Conservation (phyloP, 2,329 filamentous ascomycete genomes). For the Fusarium continuum region DNA sequence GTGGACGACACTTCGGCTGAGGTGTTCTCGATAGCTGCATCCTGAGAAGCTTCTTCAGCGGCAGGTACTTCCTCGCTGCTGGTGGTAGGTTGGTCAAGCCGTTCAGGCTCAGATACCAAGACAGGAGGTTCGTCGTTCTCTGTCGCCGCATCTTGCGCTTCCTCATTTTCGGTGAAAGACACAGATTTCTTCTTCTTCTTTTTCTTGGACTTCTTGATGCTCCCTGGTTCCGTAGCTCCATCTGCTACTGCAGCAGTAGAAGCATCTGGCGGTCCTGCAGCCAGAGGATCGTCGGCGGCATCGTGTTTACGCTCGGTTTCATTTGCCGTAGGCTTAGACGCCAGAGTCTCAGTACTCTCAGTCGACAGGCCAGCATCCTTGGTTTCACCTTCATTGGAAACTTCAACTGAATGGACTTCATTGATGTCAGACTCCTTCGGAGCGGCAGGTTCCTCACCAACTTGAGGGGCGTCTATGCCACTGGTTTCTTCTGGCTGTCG, state of each 20-base stretch:
- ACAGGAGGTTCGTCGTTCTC: constrained; percentile 17
- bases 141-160: background rate
- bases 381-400: background rate
- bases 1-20: background rate
- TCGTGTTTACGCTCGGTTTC: background rate
- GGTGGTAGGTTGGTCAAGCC: background rate
- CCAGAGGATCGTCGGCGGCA: background rate
- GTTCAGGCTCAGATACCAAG: constrained; percentile 17
- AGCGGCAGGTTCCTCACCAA: background rate
- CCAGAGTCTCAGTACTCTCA: background rate
- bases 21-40: background rate
- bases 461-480: background rate
- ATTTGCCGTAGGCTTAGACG: background rate
- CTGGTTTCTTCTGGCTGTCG: background rate
- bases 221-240: constrained; percentile 18
- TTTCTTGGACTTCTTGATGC: constrained; percentile 42
- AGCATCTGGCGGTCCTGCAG: constrained; percentile 6
- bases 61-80: background rate
- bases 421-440: background rate
- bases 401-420: background rate
- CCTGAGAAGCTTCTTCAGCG: constrained; percentile 25
- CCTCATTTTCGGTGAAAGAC: constrained; percentile 23
- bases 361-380: background rate
- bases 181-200: constrained; percentile 46
- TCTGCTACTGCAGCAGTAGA: constrained; percentile 19